Base-by-base conservation (phyloP, 257 asterid genomes). In the Scutellaria minor region DNA sequence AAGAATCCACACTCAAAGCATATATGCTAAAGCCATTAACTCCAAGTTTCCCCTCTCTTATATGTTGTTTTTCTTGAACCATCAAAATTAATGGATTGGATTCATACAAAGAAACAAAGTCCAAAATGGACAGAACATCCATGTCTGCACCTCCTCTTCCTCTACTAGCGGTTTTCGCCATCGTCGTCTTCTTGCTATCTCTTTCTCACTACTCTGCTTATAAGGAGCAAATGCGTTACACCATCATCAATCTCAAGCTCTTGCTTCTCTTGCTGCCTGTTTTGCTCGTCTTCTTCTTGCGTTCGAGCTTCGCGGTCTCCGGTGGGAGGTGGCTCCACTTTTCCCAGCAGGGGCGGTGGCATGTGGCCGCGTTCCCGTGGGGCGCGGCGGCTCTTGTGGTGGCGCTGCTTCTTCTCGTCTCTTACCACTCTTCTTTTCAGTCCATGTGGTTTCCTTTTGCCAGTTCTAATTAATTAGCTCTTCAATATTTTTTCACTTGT, bases 81-180 rank as follows among this genome's bases (percentile, higher is more conserved):
- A 61, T 46, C 64, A 11, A 66, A 31, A 18, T 18, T 18, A 18
- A 90, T 91, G 92, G 88, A 80, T 79, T 76, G 79, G 89, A 18
- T 81, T 10, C 73, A 73, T 27, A 50, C 78, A 11, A 81, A 22
- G 62, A 80, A 64, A 62, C 75, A 87, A 55, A 87, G 89, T 27
- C 83, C 86, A 9, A 84, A 83, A 66, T 80, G 90, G 89, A 74
- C 76, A 5, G 82, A 72, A 39, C 87, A 72, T 83, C 91, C 70
- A 67, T 85, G 61, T 87, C 89, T 1, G 74, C 86, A 9, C 93
- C 93, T 73, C 95, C 95, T 18, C 75, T 84, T 6, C 91, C 86
- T 40, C 78, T 91, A 12, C 7, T 91, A 5, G 83, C 84, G 22
- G 52, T 87, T 44, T 79, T 83, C 12, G 71, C 80, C 77, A 89